These are phyloP conservation scores for Ogataea populi-albae DNA, from an alignment of 805 yeast species.

Conservation along the genomic window DNA sequence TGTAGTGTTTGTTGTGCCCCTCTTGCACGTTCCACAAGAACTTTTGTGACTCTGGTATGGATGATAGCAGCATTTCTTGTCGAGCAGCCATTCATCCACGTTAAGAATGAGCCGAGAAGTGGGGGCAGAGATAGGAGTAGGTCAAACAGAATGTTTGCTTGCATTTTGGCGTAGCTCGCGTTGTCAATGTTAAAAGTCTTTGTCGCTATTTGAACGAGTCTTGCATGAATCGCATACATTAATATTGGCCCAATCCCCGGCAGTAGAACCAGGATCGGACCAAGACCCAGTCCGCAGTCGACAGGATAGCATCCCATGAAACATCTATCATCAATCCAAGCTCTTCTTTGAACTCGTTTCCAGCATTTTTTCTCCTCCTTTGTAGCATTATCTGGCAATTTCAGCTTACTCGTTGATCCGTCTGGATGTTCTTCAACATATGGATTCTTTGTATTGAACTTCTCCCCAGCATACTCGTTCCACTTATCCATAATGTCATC, in stretches of 20 bases:
- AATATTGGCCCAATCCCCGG: slow-evolving; percentile 84
- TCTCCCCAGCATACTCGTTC: slow-evolving; percentile 67
- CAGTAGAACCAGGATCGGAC: slow-evolving; percentile 60
- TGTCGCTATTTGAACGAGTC: slow-evolving; percentile 61
- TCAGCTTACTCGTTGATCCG: slow-evolving; percentile 55
- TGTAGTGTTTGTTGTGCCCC: too few species aligned
- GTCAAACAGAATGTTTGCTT: slow-evolving; percentile 73
- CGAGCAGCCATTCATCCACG: slow-evolving; percentile 83
- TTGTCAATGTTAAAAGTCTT: slow-evolving; percentile 55
- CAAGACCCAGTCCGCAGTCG: slow-evolving; percentile 76
- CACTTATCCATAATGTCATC: slow-evolving; percentile 52
- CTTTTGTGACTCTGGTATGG: slow-evolving; percentile 40
- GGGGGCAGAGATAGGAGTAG: slow-evolving; percentile 77
- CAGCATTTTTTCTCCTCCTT: slow-evolving; percentile 63
- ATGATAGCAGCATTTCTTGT: slow-evolving; percentile 85
- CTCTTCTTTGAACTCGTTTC: slow-evolving; percentile 70
- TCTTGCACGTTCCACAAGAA: slow-evolving; percentile 15
- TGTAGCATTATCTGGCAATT: slow-evolving; percentile 56
- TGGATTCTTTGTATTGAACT: slow-evolving; percentile 64
- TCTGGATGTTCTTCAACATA: slow-evolving; percentile 47
- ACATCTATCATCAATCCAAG: slow-evolving; percentile 87
- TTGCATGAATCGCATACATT: slow-evolving; percentile 76
- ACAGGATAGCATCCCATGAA: slow-evolving; percentile 74
- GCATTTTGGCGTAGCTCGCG: slow-evolving; percentile 61
- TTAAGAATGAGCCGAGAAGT: slow-evolving; percentile 67